Evolutionary conservation across 192 early-diverging fungal species (phyloP).

Genomic region (Phlyctochytrium bullatum): DNA sequence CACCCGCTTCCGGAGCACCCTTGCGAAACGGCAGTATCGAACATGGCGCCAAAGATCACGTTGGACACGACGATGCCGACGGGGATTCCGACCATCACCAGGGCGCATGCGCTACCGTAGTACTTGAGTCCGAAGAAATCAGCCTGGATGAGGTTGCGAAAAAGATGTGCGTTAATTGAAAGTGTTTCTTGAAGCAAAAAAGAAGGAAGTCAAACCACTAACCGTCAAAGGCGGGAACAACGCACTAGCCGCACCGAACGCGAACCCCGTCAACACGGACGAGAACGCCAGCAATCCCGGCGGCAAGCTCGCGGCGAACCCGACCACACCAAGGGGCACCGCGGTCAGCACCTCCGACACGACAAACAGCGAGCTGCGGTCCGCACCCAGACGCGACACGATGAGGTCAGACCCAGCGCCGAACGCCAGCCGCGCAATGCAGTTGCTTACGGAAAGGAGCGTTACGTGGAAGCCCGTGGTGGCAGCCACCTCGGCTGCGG

Average conservation of each 20-base stretch:
- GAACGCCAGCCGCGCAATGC: conserved; percentile 14
- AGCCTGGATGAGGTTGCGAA: neutral
- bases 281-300: neutral
- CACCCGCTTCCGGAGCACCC: conserved; percentile 12
- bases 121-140: conserved; percentile 24
- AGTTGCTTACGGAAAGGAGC: conserved; percentile 25
- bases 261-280: conserved; percentile 22
- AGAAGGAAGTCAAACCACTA: neutral
- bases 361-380: conserved; percentile 22
- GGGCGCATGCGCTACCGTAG: conserved; percentile 32
- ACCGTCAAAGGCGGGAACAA: conserved; percentile 25
- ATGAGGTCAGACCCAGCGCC: conserved; percentile 22
- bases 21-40: conserved; percentile 1
- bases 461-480: conserved; percentile 20
- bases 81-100: conserved; percentile 26
- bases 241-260: conserved; percentile 22
- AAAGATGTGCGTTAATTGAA: too few relatives aligned
- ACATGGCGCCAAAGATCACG: conserved; percentile 23
- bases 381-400: conserved; percentile 1
- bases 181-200: neutral
- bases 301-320: neutral
- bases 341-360: conserved; percentile 7
- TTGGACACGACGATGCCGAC: conserved; percentile 24
- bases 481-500: neutral
- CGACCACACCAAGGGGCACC: conserved; percentile 18